Conservation (phyloP, 1,139 yeast species). For the Blastobotrys apis region DNA sequence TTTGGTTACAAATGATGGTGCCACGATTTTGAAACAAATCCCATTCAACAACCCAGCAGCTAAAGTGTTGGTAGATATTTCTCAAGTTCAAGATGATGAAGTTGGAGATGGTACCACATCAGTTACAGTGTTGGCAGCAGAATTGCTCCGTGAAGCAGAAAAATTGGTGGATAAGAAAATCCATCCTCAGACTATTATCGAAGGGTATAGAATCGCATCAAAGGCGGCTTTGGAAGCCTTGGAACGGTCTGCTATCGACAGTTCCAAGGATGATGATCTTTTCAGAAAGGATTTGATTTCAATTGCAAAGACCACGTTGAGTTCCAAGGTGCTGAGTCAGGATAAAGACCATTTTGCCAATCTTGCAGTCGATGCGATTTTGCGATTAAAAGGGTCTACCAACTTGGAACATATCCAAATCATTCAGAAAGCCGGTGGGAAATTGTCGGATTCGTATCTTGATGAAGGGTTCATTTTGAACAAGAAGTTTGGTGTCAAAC, state of each 20-base stretch:
- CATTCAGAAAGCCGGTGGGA: conserved; percentile 91
- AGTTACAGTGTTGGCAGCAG: conserved; percentile 93
- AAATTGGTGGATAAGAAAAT: conserved; percentile 85
- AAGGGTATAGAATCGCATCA: conserved; percentile 89
- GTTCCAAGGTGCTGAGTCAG: conserved; percentile 91
- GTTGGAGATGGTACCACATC: conserved; percentile 99
- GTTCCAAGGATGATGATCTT: conserved; percentile 54
- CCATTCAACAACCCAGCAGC: conserved; percentile 99
- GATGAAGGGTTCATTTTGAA: conserved; percentile 94
- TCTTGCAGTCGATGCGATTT: conserved; percentile 89
- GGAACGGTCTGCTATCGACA: conserved; percentile 71
- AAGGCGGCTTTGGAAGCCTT: conserved; percentile 78
- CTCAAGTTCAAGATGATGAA: conserved; percentile 97
- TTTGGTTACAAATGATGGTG: conserved; percentile 95
- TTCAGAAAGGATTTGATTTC: conserved; percentile 76
- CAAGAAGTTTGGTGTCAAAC: conserved; percentile 89
- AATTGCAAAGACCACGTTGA: conserved; percentile 89
- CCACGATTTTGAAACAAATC: conserved; percentile 88
- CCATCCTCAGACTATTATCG: conserved; percentile 96
- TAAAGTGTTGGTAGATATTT: conserved; percentile 88
- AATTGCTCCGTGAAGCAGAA: conserved; percentile 91
- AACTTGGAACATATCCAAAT: conserved; percentile 91
- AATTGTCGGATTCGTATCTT: conserved; percentile 82
- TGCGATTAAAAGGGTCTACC: conserved; percentile 90
- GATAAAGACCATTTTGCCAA: conserved; percentile 86